phyloP scores from a whole-genome alignment of 75 land plant genomes.

The Ceratopteris richardii region DNA sequence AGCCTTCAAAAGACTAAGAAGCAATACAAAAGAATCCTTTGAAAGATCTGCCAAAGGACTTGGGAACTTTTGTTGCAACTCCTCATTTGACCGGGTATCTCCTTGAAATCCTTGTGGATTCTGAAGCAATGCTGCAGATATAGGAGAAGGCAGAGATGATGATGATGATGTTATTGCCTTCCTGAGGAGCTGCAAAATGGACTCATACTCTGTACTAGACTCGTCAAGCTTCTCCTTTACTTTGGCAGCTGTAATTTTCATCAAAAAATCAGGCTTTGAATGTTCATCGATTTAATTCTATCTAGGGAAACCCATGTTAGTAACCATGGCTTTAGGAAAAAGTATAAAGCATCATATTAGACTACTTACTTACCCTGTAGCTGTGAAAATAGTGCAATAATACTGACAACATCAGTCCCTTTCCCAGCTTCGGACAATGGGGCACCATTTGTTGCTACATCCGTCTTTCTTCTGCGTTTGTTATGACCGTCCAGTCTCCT shows the following conservation, averaged over 20 bases:
- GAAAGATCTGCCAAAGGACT: not conserved
- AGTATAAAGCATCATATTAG: too few species aligned
- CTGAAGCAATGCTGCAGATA: not conserved
- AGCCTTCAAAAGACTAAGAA: not conserved
- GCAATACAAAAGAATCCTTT: not conserved
- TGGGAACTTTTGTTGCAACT: not conserved
- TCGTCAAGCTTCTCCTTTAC: conserved; percentile 5
- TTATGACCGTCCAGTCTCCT: conserved; percentile 44
- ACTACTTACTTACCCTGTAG: conserved; percentile 15
- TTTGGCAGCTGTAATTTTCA: not conserved
- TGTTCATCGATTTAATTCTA: too few species aligned
- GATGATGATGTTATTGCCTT: not conserved
- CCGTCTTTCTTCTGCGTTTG: conserved; percentile 41
- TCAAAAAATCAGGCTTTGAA: not conserved
- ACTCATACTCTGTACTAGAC: not conserved
- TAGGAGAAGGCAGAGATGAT: not conserved
- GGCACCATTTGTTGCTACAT: conserved; percentile 13
- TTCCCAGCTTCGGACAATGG: conserved; percentile 6
- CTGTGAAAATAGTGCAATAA: conserved; percentile 7
- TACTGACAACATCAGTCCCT: conserved; percentile 2
- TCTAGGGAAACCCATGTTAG: too few species aligned
- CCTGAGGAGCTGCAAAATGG: not conserved
- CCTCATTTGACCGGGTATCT: not conserved
- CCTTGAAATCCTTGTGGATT: not conserved
- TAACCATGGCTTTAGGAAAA: not conserved